Evolutionary conservation across 768 basidiomycete species (phyloP).

Genomic region (Arthromyces matolae): DNA sequence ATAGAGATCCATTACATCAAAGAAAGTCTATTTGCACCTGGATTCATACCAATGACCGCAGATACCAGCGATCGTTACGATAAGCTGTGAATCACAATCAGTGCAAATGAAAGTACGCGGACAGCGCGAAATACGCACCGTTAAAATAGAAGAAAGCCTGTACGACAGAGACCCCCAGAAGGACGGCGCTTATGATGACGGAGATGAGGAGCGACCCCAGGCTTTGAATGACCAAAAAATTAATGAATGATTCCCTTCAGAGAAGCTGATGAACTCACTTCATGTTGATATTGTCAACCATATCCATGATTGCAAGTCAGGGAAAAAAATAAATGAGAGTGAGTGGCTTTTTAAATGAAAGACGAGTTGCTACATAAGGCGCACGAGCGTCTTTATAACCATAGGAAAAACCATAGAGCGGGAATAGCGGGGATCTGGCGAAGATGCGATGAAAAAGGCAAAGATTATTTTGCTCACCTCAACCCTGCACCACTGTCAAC

Average conservation of each 20-base stretch:
- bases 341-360: no score
- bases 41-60: background rate
- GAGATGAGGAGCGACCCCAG: background rate
- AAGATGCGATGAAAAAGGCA: no score
- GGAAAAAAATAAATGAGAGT: background rate
- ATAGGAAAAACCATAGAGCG: no score
- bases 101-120: background rate
- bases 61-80: background rate
- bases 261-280: background rate
- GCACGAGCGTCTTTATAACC: no score
- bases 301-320: conserved; percentile 1
- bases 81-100: background rate
- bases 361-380: no score
- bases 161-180: conserved; percentile 5
- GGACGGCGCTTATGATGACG: conserved; percentile 8
- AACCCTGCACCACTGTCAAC: no score
- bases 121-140: background rate
- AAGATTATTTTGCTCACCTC: no score
- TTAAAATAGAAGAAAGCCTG: conserved; percentile 10
- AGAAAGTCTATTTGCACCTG: background rate
- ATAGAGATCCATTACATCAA: background rate
- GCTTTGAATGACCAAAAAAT: background rate
- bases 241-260: background rate
- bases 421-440: no score
- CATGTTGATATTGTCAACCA: background rate